Conservation (phyloP, 805 yeast species). For the Saccharomycopsis babjevae region DNA sequence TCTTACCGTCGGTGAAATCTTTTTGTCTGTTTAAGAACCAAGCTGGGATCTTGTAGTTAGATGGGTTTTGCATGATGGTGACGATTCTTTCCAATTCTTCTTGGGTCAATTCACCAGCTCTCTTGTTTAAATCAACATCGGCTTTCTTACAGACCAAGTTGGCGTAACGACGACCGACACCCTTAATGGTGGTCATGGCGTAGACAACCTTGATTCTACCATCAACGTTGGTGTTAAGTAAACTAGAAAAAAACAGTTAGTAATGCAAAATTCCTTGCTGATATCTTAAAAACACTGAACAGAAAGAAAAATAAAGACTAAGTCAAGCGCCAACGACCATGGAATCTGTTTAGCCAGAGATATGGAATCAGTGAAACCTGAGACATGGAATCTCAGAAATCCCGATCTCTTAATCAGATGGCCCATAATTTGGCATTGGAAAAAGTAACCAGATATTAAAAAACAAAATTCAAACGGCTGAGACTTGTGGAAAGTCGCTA, state of each 20-base stretch:
- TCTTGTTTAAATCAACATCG: conserved; percentile 94
- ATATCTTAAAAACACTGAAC: too few relatives aligned
- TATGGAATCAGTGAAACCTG: too few relatives aligned
- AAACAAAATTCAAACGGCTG: too few relatives aligned
- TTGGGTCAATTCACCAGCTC: conserved; percentile 99
- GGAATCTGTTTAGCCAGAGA: too few relatives aligned
- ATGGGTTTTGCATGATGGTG: conserved; percentile 99
- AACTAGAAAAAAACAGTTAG: conserved; percentile 39
- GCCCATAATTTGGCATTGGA: too few relatives aligned
- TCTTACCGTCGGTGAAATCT: conserved; percentile 97
- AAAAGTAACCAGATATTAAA: too few relatives aligned
- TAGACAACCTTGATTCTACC: conserved; percentile 99
- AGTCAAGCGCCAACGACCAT: too few relatives aligned
- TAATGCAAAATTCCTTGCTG: conserved; percentile 5
- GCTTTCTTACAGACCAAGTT: conserved; percentile 99
- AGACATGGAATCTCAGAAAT: too few relatives aligned
- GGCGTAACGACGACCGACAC: conserved; percentile 99
- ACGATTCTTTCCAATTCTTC: conserved; percentile 99
- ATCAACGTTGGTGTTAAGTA: conserved; percentile 99
- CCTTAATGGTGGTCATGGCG: conserved; percentile 99
- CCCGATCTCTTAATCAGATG: too few relatives aligned
- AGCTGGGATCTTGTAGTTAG: conserved; percentile 97
- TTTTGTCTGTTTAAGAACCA: conserved; percentile 99
- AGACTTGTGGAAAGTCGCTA: too few relatives aligned
- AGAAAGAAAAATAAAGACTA: too few relatives aligned